Evolutionary conservation across 2,329 filamentous ascomycete species (phyloP).

Genomic region (Pseudocercospora macadamiae): DNA sequence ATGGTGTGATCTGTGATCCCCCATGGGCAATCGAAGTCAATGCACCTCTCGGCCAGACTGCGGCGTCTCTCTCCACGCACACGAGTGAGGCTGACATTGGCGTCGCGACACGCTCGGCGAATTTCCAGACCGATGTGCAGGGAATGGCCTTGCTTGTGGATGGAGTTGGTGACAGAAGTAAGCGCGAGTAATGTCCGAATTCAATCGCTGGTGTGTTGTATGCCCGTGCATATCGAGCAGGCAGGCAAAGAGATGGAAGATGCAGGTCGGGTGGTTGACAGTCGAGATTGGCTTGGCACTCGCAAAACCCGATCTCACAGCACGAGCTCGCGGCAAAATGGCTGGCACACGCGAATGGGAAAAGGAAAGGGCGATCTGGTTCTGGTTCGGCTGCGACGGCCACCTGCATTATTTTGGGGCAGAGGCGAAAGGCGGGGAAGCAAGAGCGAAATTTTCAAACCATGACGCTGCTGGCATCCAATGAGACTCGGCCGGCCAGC

Average conservation of each 20-base stretch:
- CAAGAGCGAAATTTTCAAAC: background rate
- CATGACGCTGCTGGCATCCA: constrained; percentile 1
- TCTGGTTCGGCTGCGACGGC: too few relatives aligned
- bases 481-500: background rate
- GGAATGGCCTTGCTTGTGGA: background rate
- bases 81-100: background rate
- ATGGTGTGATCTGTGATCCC: background rate
- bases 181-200: too few relatives aligned
- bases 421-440: background rate
- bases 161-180: background rate
- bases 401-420: background rate
- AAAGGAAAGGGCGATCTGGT: too few relatives aligned
- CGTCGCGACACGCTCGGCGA: background rate
- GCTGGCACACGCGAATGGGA: too few relatives aligned
- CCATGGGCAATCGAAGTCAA: background rate
- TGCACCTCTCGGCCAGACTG: constrained; percentile 1
- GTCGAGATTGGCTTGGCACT: background rate
- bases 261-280: background rate
- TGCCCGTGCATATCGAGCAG: too few relatives aligned
- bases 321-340: too few relatives aligned
- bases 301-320: too few relatives aligned
- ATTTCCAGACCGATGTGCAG: too few relatives aligned
- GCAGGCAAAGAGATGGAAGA: background rate
- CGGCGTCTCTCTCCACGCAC: background rate
- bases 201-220: too few relatives aligned